Evolutionary conservation across 805 yeast species (phyloP).

Genomic region (Lipomyces starkeyi): DNA sequence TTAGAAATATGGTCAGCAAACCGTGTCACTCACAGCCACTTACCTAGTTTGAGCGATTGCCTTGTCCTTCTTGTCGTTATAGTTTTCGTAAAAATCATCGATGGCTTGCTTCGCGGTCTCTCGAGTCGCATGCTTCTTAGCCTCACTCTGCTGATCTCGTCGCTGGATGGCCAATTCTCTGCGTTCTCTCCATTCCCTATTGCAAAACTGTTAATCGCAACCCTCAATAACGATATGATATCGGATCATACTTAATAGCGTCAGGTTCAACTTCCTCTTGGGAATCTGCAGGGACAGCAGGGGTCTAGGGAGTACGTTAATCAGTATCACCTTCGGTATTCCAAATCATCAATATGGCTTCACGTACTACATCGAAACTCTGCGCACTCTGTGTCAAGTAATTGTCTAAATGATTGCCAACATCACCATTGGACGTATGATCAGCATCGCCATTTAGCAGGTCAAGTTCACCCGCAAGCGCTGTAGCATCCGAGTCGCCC

Average conservation of each 20-base stretch:
- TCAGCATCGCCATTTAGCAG: conserved; percentile 34
- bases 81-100: conserved; percentile 91
- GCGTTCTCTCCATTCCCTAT: conserved; percentile 77
- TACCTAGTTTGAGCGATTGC: conserved; percentile 62
- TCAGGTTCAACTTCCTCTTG: conserved; percentile 34
- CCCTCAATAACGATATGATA: background rate
- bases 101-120: conserved; percentile 79
- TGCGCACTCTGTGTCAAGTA: background rate
- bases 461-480: conserved; percentile 40
- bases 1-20: background rate
- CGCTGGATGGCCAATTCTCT: conserved; percentile 77
- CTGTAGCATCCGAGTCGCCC: conserved; percentile 52
- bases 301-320: background rate
- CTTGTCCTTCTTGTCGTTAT: conserved; percentile 80
- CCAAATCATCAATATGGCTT: background rate
- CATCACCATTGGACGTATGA: background rate
- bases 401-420: background rate
- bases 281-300: background rate
- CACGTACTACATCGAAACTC: conserved; percentile 3
- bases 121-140: conserved; percentile 68
- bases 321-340: background rate
- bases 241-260: conserved; percentile 29
- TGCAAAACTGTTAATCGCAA: background rate
- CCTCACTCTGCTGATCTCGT: conserved; percentile 73
- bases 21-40: background rate